Evolutionary conservation across 768 basidiomycete genomes (phyloP).

Genomic region (Dacryopinax primogenitus): DNA sequence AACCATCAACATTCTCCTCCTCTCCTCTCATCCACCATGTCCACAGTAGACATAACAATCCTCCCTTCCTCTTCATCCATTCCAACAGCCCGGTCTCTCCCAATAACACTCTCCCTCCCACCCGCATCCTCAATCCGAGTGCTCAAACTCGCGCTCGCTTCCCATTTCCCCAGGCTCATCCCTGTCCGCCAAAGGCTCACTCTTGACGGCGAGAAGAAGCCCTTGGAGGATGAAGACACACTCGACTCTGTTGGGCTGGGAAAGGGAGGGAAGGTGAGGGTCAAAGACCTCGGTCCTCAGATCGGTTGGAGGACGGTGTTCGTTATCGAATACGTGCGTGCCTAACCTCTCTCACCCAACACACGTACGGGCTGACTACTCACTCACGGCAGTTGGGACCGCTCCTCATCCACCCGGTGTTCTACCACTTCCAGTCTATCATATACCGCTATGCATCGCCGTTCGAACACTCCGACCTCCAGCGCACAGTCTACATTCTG

Average conservation of each 20-base stretch:
- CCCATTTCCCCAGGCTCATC: constrained; percentile 52
- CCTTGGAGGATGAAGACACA: constrained; percentile 49
- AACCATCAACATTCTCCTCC: background rate
- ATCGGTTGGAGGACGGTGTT: constrained; percentile 81
- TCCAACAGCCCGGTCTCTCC: constrained; percentile 11
- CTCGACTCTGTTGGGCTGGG: constrained; percentile 45
- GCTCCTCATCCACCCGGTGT: constrained; percentile 71
- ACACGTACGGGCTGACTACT: too few relatives aligned
- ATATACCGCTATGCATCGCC: constrained; percentile 59
- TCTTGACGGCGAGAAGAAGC: constrained; percentile 45
- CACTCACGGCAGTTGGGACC: constrained; percentile 54
- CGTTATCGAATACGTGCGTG: constrained; percentile 83
- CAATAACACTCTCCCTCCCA: constrained; percentile 17
- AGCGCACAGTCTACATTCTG: constrained; percentile 39
- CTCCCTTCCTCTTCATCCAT: background rate
- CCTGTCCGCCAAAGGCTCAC: constrained; percentile 60
- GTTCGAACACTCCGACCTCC: constrained; percentile 49
- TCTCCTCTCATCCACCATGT: background rate
- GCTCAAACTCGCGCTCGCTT: constrained; percentile 52
- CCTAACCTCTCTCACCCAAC: background rate
- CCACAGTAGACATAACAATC: constrained; percentile 17
- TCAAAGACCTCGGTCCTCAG: constrained; percentile 89
- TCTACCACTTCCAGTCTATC: constrained; percentile 57
- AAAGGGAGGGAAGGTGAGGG: constrained; percentile 50
- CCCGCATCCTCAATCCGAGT: constrained; percentile 44